Conservation (phyloP, 352 stramenopile species). For the Phytopythium helicoides region DNA sequence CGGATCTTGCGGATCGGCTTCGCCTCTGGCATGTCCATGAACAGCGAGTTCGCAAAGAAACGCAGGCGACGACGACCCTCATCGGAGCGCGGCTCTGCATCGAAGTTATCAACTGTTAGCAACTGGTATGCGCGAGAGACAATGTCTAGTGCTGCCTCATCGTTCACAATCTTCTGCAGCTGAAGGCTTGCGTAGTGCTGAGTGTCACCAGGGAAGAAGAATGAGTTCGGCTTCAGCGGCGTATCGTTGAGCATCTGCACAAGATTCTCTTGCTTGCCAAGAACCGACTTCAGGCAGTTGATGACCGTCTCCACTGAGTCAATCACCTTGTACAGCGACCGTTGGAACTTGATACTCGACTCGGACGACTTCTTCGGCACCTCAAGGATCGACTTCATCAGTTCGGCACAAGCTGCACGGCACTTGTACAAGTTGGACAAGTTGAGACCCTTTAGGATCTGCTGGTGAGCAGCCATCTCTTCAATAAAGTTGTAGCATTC, state of each 20-base stretch:
- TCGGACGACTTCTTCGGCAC: conserved; percentile 73
- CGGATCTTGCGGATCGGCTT: conserved; percentile 86
- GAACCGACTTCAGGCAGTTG: conserved; percentile 82
- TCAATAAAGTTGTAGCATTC: conserved; percentile 88
- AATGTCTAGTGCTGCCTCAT: conserved; percentile 79
- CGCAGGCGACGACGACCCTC: conserved; percentile 82
- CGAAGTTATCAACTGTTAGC: conserved; percentile 88
- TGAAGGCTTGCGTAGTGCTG: conserved; percentile 84
- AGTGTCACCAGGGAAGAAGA: conserved; percentile 84
- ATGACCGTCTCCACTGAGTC: conserved; percentile 80
- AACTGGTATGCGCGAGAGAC: conserved; percentile 83
- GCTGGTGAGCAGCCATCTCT: conserved; percentile 72
- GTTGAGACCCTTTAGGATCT: conserved; percentile 81
- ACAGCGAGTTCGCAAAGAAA: conserved; percentile 88
- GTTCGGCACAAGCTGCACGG: conserved; percentile 54
- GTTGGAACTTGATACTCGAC: conserved; percentile 87
- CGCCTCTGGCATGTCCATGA: conserved; percentile 89
- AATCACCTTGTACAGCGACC: conserved; percentile 81
- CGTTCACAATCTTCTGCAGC: conserved; percentile 77
- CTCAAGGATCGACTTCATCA: conserved; percentile 87
- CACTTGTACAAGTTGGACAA: conserved; percentile 76
- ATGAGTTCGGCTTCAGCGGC: conserved; percentile 82
- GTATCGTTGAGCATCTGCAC: conserved; percentile 86
- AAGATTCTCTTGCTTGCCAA: conserved; percentile 83
- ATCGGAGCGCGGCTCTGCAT: conserved; percentile 82